Evolutionary conservation across 2,329 filamentous ascomycete species (phyloP).

Genomic region (Epichloe baconii): DNA sequence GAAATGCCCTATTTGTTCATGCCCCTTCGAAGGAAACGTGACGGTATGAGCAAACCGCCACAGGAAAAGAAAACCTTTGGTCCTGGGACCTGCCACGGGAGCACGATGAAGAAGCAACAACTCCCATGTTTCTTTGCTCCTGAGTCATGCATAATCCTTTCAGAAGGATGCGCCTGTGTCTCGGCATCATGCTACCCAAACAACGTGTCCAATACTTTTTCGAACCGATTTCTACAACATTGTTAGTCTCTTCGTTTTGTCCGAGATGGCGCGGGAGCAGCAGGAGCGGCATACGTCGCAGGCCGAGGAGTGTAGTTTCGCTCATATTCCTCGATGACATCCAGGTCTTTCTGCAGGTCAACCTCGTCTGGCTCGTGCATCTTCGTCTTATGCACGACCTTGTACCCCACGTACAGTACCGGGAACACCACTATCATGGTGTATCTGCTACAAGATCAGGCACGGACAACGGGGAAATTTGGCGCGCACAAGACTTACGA

Average conservation of each 20-base stretch:
- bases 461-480: background rate
- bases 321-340: slow-evolving; percentile 56
- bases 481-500: slow-evolving; percentile 31
- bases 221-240: slow-evolving; percentile 7
- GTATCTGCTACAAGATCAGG: slow-evolving; percentile 31
- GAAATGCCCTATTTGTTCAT: no score
- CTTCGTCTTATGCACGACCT: slow-evolving; percentile 51
- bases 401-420: slow-evolving; percentile 57
- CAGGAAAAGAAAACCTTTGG: no score
- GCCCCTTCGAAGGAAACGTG: no score
- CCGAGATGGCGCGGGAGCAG: background rate
- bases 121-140: background rate
- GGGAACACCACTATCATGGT: slow-evolving; percentile 63
- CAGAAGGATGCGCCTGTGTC: background rate
- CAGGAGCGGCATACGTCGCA: slow-evolving; percentile 31
- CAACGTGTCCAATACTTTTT: slow-evolving; percentile 11
- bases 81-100: no score
- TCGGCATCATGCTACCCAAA: slow-evolving; percentile 7
- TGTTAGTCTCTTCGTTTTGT: background rate
- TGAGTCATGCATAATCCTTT: background rate
- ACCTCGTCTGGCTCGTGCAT: slow-evolving; percentile 43
- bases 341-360: slow-evolving; percentile 49
- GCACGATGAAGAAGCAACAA: no score
- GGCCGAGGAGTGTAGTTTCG: slow-evolving; percentile 41
- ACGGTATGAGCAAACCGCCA: no score